These are phyloP conservation scores for Earliella scabrosa DNA, from an alignment of 1,284 basidiomycete genomes.

Conservation along the genomic window DNA sequence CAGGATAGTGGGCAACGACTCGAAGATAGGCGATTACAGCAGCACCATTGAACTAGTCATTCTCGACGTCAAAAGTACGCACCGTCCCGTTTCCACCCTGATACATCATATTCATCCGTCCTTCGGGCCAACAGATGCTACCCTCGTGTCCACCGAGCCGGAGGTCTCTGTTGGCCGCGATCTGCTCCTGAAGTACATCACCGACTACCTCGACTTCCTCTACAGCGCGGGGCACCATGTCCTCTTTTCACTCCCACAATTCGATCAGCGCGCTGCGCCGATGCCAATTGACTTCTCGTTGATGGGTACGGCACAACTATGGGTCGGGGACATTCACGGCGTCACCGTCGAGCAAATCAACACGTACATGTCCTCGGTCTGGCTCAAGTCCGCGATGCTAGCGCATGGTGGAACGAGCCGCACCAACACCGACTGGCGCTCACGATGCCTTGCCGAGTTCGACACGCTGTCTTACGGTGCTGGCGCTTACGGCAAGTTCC, in stretches of 20 bases:
- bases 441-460: slow-evolving; percentile 33
- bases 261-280: slow-evolving; percentile 27
- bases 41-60: slow-evolving; percentile 29
- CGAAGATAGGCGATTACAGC: slow-evolving; percentile 26
- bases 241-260: slow-evolving; percentile 36
- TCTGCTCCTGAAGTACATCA: slow-evolving; percentile 23
- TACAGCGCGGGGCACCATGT: slow-evolving; percentile 34
- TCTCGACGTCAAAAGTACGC: slow-evolving; percentile 22
- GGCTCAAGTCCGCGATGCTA: slow-evolving; percentile 37
- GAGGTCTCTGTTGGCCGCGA: slow-evolving; percentile 15
- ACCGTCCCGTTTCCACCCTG: not conserved
- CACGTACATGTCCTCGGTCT: slow-evolving; percentile 33
- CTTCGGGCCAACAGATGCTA: slow-evolving; percentile 3
- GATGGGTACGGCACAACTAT: slow-evolving; percentile 1
- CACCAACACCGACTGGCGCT: slow-evolving; percentile 15
- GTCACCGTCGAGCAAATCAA: slow-evolving; percentile 36
- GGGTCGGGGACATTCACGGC: slow-evolving; percentile 26
- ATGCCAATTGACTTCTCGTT: slow-evolving; percentile 33
- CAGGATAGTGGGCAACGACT: slow-evolving; percentile 24
- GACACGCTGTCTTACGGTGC: slow-evolving; percentile 15
- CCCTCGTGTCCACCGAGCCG: slow-evolving; percentile 9
- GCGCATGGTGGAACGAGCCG: slow-evolving; percentile 16
- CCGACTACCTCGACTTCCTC: slow-evolving; percentile 31
- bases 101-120: no score
- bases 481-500: slow-evolving; percentile 26